Evolutionary conservation across 179 eudicot species (phyloP), one percentile per base, ranked within the genome.

Genomic region (Carnegiea gigantea): DNA sequence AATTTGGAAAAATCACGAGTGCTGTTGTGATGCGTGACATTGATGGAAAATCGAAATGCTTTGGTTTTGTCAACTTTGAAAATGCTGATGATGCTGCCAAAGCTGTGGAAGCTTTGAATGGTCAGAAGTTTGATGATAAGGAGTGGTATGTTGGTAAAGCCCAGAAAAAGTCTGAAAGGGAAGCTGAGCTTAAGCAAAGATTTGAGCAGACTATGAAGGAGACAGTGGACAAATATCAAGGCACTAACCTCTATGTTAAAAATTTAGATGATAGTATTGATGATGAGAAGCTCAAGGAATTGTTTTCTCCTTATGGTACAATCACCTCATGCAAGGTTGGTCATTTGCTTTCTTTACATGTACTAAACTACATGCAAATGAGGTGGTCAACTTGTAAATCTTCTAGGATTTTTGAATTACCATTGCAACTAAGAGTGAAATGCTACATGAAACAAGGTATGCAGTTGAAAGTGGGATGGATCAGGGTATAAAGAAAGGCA

Each of bases 111-210:
- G 87, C 87, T 73, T 76, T 92, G 17, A 92, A 93, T 80, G 95
- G 93, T 23, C 83, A 85, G 74, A 88, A 82, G 70, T 67, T 93
- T 80, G 92, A 92, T 77, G 91, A 90, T 23, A 91, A 93, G 80
- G 97, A 90, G 76, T 93, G 92, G 95, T 93, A 86, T 88, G 97
- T 93, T 72, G 97, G 95, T 21, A 92, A 88, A 83, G 97, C 97
- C 26, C 95, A 93, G 85, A 92, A 90, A 75, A 92, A 91, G 83
- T 86, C 98, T 30, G 96, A 92, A 85, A 90, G 96, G 73, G 94
- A 91, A 75, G 87, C 83, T 30, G 98, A 92, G 74, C 73, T 92
- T 84, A 92, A 89, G 81, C 79, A 79, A 17, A 83, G 85, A 21
- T 91, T 87, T 83, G 94, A 92, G 85, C 98, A 92, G 86, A 87